Evolutionary conservation across 352 stramenopile genomes (phyloP).

Genomic region (Pythium periplocum): DNA sequence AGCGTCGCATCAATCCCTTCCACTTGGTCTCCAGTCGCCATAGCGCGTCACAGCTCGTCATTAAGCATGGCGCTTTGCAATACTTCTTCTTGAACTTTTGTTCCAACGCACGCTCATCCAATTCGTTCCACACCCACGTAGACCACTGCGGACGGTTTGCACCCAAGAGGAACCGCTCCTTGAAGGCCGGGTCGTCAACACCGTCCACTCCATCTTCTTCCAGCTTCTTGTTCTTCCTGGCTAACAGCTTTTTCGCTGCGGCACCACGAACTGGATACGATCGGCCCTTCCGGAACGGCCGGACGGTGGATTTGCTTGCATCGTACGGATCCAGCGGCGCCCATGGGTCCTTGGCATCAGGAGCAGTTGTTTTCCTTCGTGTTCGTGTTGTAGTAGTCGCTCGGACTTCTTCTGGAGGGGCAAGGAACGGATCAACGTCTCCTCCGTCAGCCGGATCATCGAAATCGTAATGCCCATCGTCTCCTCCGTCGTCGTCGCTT

Average conservation of each 20-base stretch:
- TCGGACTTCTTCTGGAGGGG: not conserved
- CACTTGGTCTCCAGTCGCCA: conserved; percentile 72
- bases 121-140: conserved; percentile 71
- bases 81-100: conserved; percentile 62
- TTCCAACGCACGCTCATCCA: conserved; percentile 38
- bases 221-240: conserved; percentile 36
- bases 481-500: conserved; percentile 19
- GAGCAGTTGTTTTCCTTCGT: not conserved
- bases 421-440: not conserved
- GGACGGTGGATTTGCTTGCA: conserved; percentile 48
- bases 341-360: conserved; percentile 49
- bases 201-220: conserved; percentile 44
- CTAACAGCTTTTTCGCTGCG: conserved; percentile 25
- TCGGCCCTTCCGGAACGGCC: conserved; percentile 70
- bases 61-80: conserved; percentile 41
- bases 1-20: conserved; percentile 44
- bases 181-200: conserved; percentile 57
- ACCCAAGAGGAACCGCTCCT: conserved; percentile 54
- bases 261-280: conserved; percentile 42
- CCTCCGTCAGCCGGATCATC: conserved; percentile 3
- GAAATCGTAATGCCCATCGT: conserved; percentile 21
- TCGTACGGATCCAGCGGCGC: conserved; percentile 71
- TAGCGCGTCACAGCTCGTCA: conserved; percentile 44
- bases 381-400: too few species aligned
- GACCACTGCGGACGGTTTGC: conserved; percentile 50